Base-by-base conservation (phyloP, 2,329 filamentous ascomycete genomes). In the Exophiala sp. region DNA sequence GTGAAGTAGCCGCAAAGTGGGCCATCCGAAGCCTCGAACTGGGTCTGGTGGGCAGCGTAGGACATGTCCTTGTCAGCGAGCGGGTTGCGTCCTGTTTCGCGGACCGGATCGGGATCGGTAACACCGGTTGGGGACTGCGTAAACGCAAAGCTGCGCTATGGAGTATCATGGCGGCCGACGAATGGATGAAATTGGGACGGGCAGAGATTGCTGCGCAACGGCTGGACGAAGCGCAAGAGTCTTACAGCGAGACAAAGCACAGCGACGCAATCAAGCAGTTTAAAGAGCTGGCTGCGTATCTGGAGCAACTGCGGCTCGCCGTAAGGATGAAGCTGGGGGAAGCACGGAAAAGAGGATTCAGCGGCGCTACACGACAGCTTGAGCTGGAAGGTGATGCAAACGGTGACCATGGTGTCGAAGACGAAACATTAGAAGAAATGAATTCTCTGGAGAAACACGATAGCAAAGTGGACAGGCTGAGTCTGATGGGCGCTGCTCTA, bases 1-100 rank as follows among this genome's bases (percentile, higher is more conserved):
- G 88, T 5, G 93, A 96, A 63, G 88, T 93, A 62, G 89, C 90
- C 6, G 88, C 88, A 14, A 81, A 80, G 64, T 97, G 90, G 89
- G 87, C 83, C 3, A 81, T 82, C 30, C 80, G 85, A 43, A 78
- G 93, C 27, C 78, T 97, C 4, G 90, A 97, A 54, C 79, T 85
- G 46, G 83, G 81, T 40, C 76, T 95, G 16, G 73, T 88, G 0
- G 50, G 59, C 18, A 54, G 56, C 23, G 74, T 93, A 1, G 89
- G 88, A 2, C 85, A 91, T 53, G 87, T 87, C 0, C 76, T 98
- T 10, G 74, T 95, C 60, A 88, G 85, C 46, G 91, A 98, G 69
- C 82, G 93, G 29, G 78, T 96, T 16, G 86, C 88, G 0, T 81
- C 85, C 2, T 95, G 88, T 70, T 96, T 91, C 68, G 80, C 81